A percentile compares a stretch with the other conserved stretches of the same genome.
Evolutionary conservation across 2,329 filamentous ascomycete genomes (phyloP).

Genomic region (Mariannaea elegans): DNA sequence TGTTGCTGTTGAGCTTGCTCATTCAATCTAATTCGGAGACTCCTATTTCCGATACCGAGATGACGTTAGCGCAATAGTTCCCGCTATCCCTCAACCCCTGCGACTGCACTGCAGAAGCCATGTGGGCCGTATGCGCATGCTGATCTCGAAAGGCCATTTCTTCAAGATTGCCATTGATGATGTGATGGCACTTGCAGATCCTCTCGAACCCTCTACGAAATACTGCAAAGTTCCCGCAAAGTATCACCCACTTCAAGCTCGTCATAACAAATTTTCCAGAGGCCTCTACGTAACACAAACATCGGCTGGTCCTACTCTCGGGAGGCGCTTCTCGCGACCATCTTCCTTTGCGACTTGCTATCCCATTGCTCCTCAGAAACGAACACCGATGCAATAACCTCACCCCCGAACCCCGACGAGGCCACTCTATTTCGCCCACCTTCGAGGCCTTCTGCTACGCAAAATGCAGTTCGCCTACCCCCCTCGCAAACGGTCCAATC

Average conservation of each 20-base stretch:
- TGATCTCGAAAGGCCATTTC: slow-evolving; percentile 3
- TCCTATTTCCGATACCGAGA: slow-evolving; percentile 37
- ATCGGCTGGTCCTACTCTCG: slow-evolving; percentile 7
- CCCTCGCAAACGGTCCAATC: slow-evolving; percentile 82
- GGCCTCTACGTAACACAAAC: slow-evolving; percentile 19
- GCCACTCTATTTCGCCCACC: not conserved
- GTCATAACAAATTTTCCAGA: not conserved
- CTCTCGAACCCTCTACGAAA: not conserved
- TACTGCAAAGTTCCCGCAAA: slow-evolving; percentile 27
- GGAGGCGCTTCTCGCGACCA: slow-evolving; percentile 17
- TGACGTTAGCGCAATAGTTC: slow-evolving; percentile 31
- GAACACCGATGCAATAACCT: not conserved
- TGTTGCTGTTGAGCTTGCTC: too few relatives aligned
- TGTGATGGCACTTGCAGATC: not conserved
- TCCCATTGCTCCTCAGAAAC: not conserved
- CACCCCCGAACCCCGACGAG: slow-evolving; percentile 5
- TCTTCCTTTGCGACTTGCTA: slow-evolving; percentile 14
- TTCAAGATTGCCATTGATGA: not conserved
- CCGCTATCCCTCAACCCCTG: slow-evolving; percentile 14
- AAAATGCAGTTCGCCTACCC: slow-evolving; percentile 92
- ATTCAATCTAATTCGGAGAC: slow-evolving; percentile 25
- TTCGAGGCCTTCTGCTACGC: slow-evolving; percentile 18
- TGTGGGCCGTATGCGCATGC: slow-evolving; percentile 6
- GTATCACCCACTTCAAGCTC: not conserved
- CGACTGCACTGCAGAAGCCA: not conserved